Percentiles rank a stretch among this genome's conserved stretches.
Evolutionary conservation across 768 basidiomycete species (phyloP).

Genomic region (Boletellus ananas): DNA sequence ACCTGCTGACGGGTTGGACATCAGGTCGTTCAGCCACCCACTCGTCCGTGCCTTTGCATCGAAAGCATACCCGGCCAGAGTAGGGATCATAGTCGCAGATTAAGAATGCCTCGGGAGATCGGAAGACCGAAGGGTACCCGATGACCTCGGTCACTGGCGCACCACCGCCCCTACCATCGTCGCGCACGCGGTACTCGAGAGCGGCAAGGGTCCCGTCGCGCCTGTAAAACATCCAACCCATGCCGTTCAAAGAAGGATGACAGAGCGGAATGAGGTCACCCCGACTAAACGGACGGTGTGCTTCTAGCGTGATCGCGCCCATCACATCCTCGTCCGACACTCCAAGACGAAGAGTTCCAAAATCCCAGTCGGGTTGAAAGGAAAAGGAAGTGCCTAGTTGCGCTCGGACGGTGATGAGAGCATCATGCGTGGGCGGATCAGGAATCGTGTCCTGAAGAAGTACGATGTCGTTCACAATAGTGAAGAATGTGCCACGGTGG

Average conservation of each 20-base stretch:
- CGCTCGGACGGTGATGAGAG: conserved; percentile 5
- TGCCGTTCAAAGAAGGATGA: conserved; percentile 12
- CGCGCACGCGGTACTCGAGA: conserved; percentile 12
- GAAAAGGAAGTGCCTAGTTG: no score
- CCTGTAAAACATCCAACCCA: conserved; percentile 10
- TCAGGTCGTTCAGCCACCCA: no score
- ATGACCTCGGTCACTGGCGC: neutral
- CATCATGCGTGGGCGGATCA: conserved; percentile 8
- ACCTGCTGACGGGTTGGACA: no score
- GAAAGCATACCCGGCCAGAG: conserved; percentile 15
- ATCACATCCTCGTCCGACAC: neutral
- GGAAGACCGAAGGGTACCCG: conserved; percentile 2
- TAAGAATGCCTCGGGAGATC: neutral
- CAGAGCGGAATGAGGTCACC: neutral
- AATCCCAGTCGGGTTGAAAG: neutral
- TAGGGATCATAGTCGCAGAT: conserved; percentile 23
- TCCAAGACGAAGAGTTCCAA: conserved; percentile 10
- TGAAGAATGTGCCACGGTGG: conserved; percentile 7
- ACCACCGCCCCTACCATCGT: no score
- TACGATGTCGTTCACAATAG: neutral
- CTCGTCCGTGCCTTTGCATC: neutral
- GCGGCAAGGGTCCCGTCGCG: neutral
- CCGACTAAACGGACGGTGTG: neutral
- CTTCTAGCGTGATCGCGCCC: conserved; percentile 10
- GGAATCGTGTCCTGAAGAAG: conserved; percentile 12